phyloP scores from a whole-genome alignment of 768 basidiomycete genomes.

The Panaeolus cyanescens region DNA sequence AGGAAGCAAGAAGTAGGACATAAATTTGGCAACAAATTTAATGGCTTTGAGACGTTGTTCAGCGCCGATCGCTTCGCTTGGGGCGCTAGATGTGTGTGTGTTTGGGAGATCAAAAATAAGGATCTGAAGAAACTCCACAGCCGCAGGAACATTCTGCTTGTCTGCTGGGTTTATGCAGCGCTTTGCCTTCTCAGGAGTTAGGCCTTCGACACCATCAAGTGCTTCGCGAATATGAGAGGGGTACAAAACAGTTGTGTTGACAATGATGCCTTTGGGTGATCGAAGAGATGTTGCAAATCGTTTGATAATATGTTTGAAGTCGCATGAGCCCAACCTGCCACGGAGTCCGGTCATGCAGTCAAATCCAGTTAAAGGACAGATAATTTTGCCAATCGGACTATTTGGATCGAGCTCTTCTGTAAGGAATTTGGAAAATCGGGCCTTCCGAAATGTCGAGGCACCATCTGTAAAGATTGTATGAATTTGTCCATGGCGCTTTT shows the following conservation, averaged over 20 bases:
- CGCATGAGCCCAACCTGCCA: not conserved
- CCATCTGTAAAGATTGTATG: conserved; percentile 26
- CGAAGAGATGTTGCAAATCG: conserved; percentile 9
- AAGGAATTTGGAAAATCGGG: not conserved
- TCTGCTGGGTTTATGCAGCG: conserved; percentile 27
- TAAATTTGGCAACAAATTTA: conserved; percentile 11
- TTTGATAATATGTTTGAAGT: not conserved
- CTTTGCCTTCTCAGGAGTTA: conserved; percentile 5
- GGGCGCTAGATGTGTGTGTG: no score
- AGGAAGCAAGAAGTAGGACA: conserved; percentile 14
- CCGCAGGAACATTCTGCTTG: conserved; percentile 30
- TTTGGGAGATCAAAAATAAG: conserved; percentile 2
- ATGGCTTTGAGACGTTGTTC: not conserved
- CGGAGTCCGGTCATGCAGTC: not conserved
- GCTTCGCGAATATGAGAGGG: conserved; percentile 25
- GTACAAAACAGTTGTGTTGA: conserved; percentile 11
- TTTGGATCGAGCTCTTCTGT: conserved; percentile 9
- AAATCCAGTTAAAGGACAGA: not conserved
- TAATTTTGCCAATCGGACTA: conserved; percentile 11
- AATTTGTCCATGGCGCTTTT: conserved; percentile 21
- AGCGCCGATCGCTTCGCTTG: no score
- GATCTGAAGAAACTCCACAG: conserved; percentile 19
- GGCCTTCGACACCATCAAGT: conserved; percentile 12
- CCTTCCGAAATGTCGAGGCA: conserved; percentile 22
- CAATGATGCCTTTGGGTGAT: conserved; percentile 24